Conservation (phyloP, 108 stramenopile genomes). For the Conticribra guillardii region DNA sequence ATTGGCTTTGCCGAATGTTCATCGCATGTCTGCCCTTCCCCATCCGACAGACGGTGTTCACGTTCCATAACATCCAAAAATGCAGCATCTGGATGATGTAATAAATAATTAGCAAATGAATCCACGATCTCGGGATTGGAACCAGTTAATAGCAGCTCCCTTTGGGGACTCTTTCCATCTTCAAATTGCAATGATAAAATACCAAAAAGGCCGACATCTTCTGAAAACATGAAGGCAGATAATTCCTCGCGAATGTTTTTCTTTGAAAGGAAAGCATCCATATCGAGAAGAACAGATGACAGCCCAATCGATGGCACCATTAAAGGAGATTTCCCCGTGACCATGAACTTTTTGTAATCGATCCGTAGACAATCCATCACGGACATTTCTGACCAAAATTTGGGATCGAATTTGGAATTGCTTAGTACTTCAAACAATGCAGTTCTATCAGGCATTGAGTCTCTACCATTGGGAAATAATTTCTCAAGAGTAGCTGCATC, state of each 20-base stretch:
- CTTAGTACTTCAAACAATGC: constrained; percentile 65
- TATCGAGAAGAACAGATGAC: constrained; percentile 65
- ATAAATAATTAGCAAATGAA: constrained; percentile 34
- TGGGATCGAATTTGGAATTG: constrained; percentile 65
- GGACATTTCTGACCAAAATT: constrained; percentile 72
- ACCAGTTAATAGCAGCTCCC: constrained; percentile 39
- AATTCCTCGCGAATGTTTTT: constrained; percentile 20
- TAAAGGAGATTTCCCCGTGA: constrained; percentile 7
- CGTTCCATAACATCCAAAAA: constrained; percentile 30
- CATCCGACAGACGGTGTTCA: neutral
- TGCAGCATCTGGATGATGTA: constrained; percentile 35
- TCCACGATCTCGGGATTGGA: constrained; percentile 26
- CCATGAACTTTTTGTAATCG: constrained; percentile 75
- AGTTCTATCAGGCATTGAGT: constrained; percentile 34
- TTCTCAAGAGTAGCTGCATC: constrained; percentile 18
- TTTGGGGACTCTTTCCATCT: constrained; percentile 7
- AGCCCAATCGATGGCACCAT: constrained; percentile 61
- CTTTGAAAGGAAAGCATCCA: constrained; percentile 48
- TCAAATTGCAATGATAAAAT: constrained; percentile 24
- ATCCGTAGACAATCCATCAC: constrained; percentile 70
- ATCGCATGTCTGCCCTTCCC: neutral
- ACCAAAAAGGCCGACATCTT: constrained; percentile 36
- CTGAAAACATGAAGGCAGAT: constrained; percentile 33
- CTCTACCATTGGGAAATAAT: constrained; percentile 34
- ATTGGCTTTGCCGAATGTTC: constrained; percentile 21